phyloP scores from a whole-genome alignment of 2,329 filamentous ascomycete genomes.

The Cercospora brassicicola region DNA sequence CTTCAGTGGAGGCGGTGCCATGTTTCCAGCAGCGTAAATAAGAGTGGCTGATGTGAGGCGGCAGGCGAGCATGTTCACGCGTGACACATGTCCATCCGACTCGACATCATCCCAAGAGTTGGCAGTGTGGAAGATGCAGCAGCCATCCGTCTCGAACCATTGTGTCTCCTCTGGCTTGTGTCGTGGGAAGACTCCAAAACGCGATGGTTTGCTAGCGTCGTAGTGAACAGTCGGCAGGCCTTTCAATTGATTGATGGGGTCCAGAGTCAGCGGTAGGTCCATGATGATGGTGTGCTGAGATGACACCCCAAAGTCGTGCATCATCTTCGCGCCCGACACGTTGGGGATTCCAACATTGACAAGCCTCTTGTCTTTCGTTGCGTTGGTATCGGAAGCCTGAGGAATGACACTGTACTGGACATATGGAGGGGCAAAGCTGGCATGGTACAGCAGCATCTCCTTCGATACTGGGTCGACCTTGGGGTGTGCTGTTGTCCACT shows the following conservation, averaged over 20 bases:
- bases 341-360: slow-evolving; percentile 62
- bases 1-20: slow-evolving; percentile 51
- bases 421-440: slow-evolving; percentile 64
- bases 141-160: slow-evolving; percentile 69
- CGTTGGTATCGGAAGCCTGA: slow-evolving; percentile 3
- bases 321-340: slow-evolving; percentile 66
- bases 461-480: slow-evolving; percentile 64
- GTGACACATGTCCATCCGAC: slow-evolving; percentile 37
- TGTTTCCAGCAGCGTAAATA: slow-evolving; percentile 65
- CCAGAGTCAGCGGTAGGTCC: slow-evolving; percentile 66
- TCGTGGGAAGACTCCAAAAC: slow-evolving; percentile 69
- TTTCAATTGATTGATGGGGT: slow-evolving; percentile 61
- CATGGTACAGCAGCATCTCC: slow-evolving; percentile 68
- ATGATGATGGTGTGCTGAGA: slow-evolving; percentile 64
- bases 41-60: slow-evolving; percentile 65
- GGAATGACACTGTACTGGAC: slow-evolving; percentile 65
- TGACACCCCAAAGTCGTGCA: slow-evolving; percentile 74
- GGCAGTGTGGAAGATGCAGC: slow-evolving; percentile 70
- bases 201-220: slow-evolving; percentile 56
- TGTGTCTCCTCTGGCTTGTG: slow-evolving; percentile 57
- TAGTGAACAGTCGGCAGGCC: slow-evolving; percentile 61
- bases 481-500: slow-evolving; percentile 71
- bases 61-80: slow-evolving; percentile 66
- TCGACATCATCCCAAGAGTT: slow-evolving; percentile 64
- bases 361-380: slow-evolving; percentile 24